phyloP scores from a whole-genome alignment of 2,329 filamentous ascomycete species.

The Fusarium staphyleae region DNA sequence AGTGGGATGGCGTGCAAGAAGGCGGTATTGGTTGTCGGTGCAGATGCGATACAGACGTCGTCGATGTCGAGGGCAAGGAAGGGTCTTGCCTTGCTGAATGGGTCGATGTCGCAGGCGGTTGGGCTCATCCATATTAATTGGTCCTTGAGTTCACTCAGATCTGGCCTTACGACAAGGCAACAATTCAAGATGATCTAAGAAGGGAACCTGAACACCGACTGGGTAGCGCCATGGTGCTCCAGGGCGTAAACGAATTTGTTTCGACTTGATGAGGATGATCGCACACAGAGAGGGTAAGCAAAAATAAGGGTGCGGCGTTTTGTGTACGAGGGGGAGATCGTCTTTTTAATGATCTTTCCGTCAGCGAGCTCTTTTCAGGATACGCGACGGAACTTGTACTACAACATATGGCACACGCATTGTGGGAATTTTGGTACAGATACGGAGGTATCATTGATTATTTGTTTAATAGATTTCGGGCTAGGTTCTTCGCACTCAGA shows the following conservation, averaged over 20 bases:
- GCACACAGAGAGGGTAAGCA: slow-evolving; percentile 23
- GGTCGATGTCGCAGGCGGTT: slow-evolving; percentile 96
- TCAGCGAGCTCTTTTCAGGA: slow-evolving; percentile 7
- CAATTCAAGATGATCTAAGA: too few species aligned
- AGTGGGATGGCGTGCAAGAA: slow-evolving; percentile 85
- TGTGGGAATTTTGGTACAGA: slow-evolving; percentile 22
- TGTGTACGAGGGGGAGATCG: slow-evolving; percentile 22
- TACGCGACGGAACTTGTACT: slow-evolving; percentile 19
- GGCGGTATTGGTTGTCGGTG: slow-evolving; percentile 97
- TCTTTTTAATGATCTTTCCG: slow-evolving; percentile 16
- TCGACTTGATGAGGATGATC: slow-evolving; percentile 24
- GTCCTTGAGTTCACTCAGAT: slow-evolving; percentile 5
- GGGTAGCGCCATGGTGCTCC: slow-evolving; percentile 13
- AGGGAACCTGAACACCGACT: slow-evolving; percentile 14
- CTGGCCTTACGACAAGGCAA: too few species aligned
- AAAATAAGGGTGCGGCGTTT: slow-evolving; percentile 39
- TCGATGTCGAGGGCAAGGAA: slow-evolving; percentile 96
- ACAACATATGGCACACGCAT: slow-evolving; percentile 21
- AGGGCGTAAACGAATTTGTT: slow-evolving; percentile 30
- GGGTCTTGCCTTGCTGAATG: slow-evolving; percentile 94
- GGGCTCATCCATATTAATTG: slow-evolving; percentile 63
- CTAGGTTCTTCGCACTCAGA: slow-evolving; percentile 21
- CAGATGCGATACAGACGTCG: slow-evolving; percentile 95
- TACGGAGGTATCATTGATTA: slow-evolving; percentile 21
- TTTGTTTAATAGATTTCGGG: slow-evolving; percentile 36